These are phyloP conservation scores for Candolleomyces aberdarensis DNA, from an alignment of 768 basidiomycete species.

Conservation along the genomic window DNA sequence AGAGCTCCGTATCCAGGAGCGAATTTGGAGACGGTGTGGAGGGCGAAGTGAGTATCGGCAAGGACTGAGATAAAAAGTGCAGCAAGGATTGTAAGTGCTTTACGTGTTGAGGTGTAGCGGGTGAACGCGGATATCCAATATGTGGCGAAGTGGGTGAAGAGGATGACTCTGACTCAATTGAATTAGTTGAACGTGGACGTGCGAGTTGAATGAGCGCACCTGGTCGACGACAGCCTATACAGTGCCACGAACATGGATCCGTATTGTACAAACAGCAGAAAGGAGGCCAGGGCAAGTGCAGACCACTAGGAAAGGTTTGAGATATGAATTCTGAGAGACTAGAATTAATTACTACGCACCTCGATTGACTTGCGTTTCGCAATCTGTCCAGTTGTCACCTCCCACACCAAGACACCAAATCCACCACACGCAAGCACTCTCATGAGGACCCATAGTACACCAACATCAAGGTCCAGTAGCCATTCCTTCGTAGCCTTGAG, in stretches of 20 bases:
- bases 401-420: constrained; percentile 62
- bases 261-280: constrained; percentile 67
- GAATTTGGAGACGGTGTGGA: constrained; percentile 38
- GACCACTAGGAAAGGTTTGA: constrained; percentile 52
- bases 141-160: constrained; percentile 68
- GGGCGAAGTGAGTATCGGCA: constrained; percentile 48
- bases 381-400: constrained; percentile 50
- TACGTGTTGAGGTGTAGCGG: constrained; percentile 49
- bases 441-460: constrained; percentile 76
- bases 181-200: background rate
- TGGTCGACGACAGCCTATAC: constrained; percentile 61
- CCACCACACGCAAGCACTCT: constrained; percentile 70
- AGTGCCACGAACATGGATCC: constrained; percentile 66
- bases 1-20: constrained; percentile 69
- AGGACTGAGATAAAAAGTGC: constrained; percentile 56
- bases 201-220: constrained; percentile 41
- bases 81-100: constrained; percentile 40
- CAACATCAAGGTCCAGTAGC: constrained; percentile 62
- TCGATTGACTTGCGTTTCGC: constrained; percentile 55
- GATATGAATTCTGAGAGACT: constrained; percentile 3
- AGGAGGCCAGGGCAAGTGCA: constrained; percentile 61
- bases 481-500: constrained; percentile 65
- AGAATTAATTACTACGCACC: constrained; percentile 34
- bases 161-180: constrained; percentile 48
- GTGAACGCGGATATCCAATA: constrained; percentile 58